Conservation (phyloP, 2,329 filamentous ascomycete genomes). For the Ascochyta pisi region DNA sequence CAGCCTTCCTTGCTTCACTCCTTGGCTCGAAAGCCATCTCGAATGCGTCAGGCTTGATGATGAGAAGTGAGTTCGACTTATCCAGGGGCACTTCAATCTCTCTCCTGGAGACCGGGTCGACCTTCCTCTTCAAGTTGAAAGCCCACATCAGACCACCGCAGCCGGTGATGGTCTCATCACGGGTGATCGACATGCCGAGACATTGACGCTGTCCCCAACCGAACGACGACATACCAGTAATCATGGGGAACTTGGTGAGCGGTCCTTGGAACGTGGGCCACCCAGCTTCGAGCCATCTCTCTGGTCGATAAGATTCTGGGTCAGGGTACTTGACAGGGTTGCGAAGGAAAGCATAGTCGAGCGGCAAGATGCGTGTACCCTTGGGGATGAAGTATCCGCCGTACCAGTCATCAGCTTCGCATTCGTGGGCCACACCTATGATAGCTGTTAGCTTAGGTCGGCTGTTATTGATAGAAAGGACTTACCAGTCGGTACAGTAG, state of each 20-base stretch:
- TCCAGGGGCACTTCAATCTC: constrained; percentile 55
- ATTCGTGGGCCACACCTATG: constrained; percentile 59
- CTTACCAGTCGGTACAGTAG: constrained; percentile 54
- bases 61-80: constrained; percentile 63
- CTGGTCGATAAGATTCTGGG: constrained; percentile 67
- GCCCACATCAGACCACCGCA: constrained; percentile 59
- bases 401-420: constrained; percentile 60
- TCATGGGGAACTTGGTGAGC: constrained; percentile 67
- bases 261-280: constrained; percentile 72
- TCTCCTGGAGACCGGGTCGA: constrained; percentile 50
- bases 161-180: constrained; percentile 60
- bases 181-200: constrained; percentile 67
- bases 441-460: background rate
- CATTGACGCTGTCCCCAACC: constrained; percentile 70
- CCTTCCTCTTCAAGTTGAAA: constrained; percentile 58
- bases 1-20: constrained; percentile 48
- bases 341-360: constrained; percentile 47
- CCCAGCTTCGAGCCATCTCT: constrained; percentile 67
- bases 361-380: constrained; percentile 50
- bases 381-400: constrained; percentile 59
- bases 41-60: constrained; percentile 64
- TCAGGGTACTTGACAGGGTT: constrained; percentile 67
- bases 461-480: background rate
- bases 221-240: constrained; percentile 70
- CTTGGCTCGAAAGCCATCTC: constrained; percentile 62